Percentiles rank a stretch among this genome's conserved stretches.
Conservation (phyloP, 2,329 filamentous ascomycete species). For the Xylaria sp. region DNA sequence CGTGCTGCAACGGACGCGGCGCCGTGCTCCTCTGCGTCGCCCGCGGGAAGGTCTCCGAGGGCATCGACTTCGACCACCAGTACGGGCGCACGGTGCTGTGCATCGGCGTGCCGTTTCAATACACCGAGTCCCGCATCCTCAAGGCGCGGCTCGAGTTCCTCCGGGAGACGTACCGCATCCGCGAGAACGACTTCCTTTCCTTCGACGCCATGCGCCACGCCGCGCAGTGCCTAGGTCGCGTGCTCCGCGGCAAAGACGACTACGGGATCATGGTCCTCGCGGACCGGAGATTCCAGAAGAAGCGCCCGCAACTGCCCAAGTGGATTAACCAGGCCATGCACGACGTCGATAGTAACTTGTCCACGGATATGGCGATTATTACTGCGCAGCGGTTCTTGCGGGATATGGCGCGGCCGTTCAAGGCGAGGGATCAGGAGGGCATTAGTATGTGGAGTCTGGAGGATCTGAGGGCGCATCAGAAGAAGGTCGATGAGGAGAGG, state of each 20-base stretch:
- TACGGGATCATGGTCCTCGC: slow-evolving; percentile 99
- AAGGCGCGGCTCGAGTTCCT: slow-evolving; percentile 95
- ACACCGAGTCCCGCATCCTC: slow-evolving; percentile 95
- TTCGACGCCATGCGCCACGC: slow-evolving; percentile 99
- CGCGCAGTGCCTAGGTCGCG: slow-evolving; percentile 92
- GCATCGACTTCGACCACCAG: slow-evolving; percentile 99
- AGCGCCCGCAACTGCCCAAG: slow-evolving; percentile 86
- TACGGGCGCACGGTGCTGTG: slow-evolving; percentile 95
- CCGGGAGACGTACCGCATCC: slow-evolving; percentile 95
- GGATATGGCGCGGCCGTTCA: slow-evolving; percentile 91
- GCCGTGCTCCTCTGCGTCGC: slow-evolving; percentile 94
- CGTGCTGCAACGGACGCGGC: slow-evolving; percentile 94
- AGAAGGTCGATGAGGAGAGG: slow-evolving; percentile 72
- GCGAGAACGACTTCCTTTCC: slow-evolving; percentile 95
- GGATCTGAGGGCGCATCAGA: slow-evolving; percentile 79
- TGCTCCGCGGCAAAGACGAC: slow-evolving; percentile 94
- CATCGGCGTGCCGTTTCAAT: slow-evolving; percentile 97
- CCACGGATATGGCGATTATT: slow-evolving; percentile 93
- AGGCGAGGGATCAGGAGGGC: slow-evolving; percentile 81
- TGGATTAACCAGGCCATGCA: slow-evolving; percentile 93
- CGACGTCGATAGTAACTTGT: slow-evolving; percentile 86
- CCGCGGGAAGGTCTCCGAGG: slow-evolving; percentile 95
- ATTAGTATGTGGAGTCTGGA: slow-evolving; percentile 89
- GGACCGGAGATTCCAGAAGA: slow-evolving; percentile 91
- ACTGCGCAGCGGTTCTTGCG: slow-evolving; percentile 87